Evolutionary conservation across 1,139 yeast species (phyloP).

Genomic region (Geotrichum histeridarum): DNA sequence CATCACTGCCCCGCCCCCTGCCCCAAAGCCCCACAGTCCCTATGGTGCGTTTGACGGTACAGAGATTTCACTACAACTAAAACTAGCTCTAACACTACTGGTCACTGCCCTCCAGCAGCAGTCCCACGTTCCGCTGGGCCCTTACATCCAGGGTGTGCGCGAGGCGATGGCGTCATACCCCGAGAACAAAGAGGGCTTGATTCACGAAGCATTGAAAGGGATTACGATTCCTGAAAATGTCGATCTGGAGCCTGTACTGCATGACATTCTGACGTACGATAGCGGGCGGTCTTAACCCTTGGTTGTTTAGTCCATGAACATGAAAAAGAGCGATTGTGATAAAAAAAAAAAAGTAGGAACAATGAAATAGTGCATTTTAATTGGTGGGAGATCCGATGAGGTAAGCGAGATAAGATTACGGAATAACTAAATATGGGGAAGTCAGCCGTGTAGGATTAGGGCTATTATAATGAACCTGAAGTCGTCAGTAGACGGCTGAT

Average conservation of each 20-base stretch:
- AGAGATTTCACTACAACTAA: constrained; percentile 24
- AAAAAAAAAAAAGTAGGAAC: too few species aligned
- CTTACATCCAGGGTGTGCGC: constrained; percentile 28
- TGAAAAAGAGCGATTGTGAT: too few species aligned
- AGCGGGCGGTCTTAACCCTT: too few species aligned
- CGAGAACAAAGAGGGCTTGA: constrained; percentile 11
- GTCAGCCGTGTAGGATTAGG: not conserved
- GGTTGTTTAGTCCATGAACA: too few species aligned
- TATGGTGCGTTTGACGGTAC: constrained; percentile 16
- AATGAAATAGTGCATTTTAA: too few species aligned
- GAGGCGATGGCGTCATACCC: constrained; percentile 23
- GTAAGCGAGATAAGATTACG: not conserved
- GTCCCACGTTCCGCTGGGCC: constrained; percentile 22
- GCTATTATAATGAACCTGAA: too few species aligned
- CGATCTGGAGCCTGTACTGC: constrained; percentile 28
- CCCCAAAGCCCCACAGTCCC: not conserved
- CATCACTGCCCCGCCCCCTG: not conserved
- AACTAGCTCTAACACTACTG: constrained; percentile 27
- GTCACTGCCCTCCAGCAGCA: constrained; percentile 29
- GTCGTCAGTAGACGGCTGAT: too few species aligned
- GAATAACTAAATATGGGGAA: not conserved
- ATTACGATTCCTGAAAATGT: constrained; percentile 29
- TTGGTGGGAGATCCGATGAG: not conserved
- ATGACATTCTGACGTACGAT: constrained; percentile 24
- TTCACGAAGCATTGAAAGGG: constrained; percentile 27